Evolutionary conservation across 345 rosid species (phyloP).

Genomic region (Corchorus olitorius): DNA sequence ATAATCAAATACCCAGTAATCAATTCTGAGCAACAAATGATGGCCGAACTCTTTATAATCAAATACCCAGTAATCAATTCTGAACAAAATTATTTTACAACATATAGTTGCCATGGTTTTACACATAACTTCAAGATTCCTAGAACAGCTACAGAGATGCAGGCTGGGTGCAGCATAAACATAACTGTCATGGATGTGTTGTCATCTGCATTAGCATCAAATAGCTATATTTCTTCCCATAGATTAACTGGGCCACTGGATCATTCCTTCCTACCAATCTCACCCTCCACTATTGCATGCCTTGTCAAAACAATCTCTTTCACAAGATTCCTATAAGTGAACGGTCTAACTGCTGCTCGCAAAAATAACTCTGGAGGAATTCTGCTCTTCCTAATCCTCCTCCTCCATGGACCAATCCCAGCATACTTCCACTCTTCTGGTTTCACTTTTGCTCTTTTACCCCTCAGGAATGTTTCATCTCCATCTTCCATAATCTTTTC

Average conservation of each 20-base stretch:
- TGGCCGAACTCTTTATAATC: too few species aligned
- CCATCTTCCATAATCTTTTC: conserved; percentile 41
- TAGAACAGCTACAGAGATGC: not conserved
- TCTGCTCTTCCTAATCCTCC: conserved; percentile 69
- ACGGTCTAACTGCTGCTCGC: conserved; percentile 83
- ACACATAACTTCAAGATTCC: not conserved
- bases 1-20: not conserved
- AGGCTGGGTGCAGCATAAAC: not conserved
- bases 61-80: not conserved
- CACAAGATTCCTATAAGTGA: conserved; percentile 87
- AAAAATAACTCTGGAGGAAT: conserved; percentile 85
- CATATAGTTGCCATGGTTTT: not conserved
- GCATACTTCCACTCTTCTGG: conserved; percentile 76
- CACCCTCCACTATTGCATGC: conserved; percentile 91
- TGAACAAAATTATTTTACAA: not conserved
- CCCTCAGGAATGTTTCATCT: conserved; percentile 70
- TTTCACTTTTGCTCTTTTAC: conserved; percentile 68
- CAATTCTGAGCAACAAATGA: not conserved
- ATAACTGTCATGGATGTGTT: not conserved
- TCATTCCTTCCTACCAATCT: conserved; percentile 60
- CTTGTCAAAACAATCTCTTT: conserved; percentile 95
- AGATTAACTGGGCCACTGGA: not conserved
- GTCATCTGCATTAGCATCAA: not conserved
- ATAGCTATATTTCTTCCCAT: not conserved
- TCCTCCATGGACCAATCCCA: conserved; percentile 79